phyloP scores from a whole-genome alignment of 139 green algal genomes.

The Parachlorella kessleri region DNA sequence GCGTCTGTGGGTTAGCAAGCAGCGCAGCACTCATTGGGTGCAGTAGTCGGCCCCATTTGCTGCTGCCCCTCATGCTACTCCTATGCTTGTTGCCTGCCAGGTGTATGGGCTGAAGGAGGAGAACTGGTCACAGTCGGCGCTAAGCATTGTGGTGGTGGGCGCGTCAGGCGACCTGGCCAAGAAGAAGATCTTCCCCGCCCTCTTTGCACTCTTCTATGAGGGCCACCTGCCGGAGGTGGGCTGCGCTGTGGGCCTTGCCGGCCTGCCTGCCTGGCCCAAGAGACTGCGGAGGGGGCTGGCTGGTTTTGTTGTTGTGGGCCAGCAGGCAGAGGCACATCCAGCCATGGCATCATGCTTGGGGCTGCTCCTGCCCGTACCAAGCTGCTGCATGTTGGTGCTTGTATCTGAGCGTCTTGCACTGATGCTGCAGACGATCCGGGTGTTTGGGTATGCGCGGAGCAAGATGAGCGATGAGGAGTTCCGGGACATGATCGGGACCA shows the following conservation, averaged over 20 bases:
- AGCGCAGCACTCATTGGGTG: too few relatives aligned
- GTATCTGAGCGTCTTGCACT: background rate
- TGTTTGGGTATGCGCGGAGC: slow-evolving; percentile 93
- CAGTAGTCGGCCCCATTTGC: too few relatives aligned
- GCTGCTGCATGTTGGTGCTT: background rate
- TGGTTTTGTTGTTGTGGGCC: background rate
- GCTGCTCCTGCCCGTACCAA: background rate
- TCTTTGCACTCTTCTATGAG: slow-evolving; percentile 97
- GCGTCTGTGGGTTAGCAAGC: too few relatives aligned
- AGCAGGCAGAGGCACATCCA: too few relatives aligned
- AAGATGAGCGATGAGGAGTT: slow-evolving; percentile 93
- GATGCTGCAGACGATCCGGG: slow-evolving; percentile 78
- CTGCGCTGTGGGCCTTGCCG: too few relatives aligned
- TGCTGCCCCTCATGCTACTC: too few relatives aligned
- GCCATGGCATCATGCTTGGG: too few relatives aligned
- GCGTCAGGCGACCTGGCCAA: slow-evolving; percentile 96
- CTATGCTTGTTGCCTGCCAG: background rate
- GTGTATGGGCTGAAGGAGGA: slow-evolving; percentile 49
- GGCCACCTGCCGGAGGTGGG: slow-evolving; percentile 80
- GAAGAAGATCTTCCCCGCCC: slow-evolving; percentile 99
- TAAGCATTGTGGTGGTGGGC: slow-evolving; percentile 92
- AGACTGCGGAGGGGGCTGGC: background rate
- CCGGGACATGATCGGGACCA: slow-evolving; percentile 76
- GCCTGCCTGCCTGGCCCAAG: too few relatives aligned
- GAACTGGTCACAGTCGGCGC: slow-evolving; percentile 51